phyloP scores from a whole-genome alignment of 2,329 filamentous ascomycete genomes.

The Claviceps digitariae region DNA sequence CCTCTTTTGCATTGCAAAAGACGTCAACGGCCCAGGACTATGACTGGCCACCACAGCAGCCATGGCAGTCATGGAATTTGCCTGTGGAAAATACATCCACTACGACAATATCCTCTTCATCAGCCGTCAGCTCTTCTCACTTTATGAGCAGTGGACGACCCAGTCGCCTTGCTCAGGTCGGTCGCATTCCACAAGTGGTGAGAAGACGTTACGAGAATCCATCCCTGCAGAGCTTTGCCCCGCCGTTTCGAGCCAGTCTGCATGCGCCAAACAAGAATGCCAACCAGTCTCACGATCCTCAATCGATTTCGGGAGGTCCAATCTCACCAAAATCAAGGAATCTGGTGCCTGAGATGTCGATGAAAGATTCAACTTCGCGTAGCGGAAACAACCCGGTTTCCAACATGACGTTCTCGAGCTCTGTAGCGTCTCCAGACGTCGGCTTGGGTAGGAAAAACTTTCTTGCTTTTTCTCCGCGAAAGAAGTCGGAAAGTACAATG shows the following conservation, averaged over 20 bases:
- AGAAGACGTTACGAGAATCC: constrained; percentile 52
- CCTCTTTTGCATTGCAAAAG: background rate
- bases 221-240: constrained; percentile 70
- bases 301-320: constrained; percentile 35
- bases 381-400: constrained; percentile 19
- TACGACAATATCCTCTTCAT: background rate
- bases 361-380: constrained; percentile 21
- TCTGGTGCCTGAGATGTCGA: constrained; percentile 21
- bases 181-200: constrained; percentile 72
- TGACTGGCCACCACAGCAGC: background rate
- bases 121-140: background rate
- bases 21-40: background rate
- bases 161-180: constrained; percentile 65
- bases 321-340: constrained; percentile 28
- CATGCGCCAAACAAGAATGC: constrained; percentile 21
- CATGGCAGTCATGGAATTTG: background rate
- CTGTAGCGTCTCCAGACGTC: constrained; percentile 18
- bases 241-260: constrained; percentile 54
- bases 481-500: constrained; percentile 50
- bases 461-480: constrained; percentile 57
- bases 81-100: background rate
- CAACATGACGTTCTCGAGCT: constrained; percentile 16
- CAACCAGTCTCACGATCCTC: constrained; percentile 15
- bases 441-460: constrained; percentile 44
- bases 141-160: constrained; percentile 11